Evolutionary conservation across 2,329 filamentous ascomycete species (phyloP), one percentile per base, ranked within the genome.

Genomic region (Cryphonectria carpinicola): DNA sequence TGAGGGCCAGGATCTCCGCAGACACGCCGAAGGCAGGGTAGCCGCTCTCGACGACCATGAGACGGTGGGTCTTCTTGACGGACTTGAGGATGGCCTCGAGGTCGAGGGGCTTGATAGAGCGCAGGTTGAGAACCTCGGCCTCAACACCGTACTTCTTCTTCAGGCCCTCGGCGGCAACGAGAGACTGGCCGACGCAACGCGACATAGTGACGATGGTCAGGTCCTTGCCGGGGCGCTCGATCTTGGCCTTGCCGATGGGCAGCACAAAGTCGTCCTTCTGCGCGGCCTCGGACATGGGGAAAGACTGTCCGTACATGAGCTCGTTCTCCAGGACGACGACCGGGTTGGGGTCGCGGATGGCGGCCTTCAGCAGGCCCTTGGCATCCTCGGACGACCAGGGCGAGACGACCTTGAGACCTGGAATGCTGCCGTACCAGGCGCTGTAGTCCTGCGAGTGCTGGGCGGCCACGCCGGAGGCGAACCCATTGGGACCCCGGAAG

Each of bases 361-460:
- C 95, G 76, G 96, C 95, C 88, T 99, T 99, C 76, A 99, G 82
- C 74, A 99, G 89, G 83, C 96, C 96, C 89, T 99, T 99, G 81
- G 96, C 96, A 81, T 99, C 96, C 85, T 99, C 96, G 68, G 96
- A 89, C 81, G 94, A 97, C 93, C 95, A 99, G 73, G 96, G 96
- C 41, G 93, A 88, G 75, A 99, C 95, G 74, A 99, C 96, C 89
- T 99, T 99, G 78, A 99, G 86, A 76, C 96, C 96, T 67, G 96
- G 96, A 78, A 99, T 96, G 84, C 94, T 97, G 81, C 95, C 96
- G 85, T 99, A 99, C 96, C 96, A 99, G 74, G 95, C 94, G 66
- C 93, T 93, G 88, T 97, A 99, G 82, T 99, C 96, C 86, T 99
- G 96, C 67, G 96, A 98, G 88, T 99, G 96, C 88, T 99, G 96